A percentile compares a stretch with the other conserved stretches of the same genome.
Evolutionary conservation across 257 asterid species (phyloP).

Genomic region (Fraxinus pennsylvanica): DNA sequence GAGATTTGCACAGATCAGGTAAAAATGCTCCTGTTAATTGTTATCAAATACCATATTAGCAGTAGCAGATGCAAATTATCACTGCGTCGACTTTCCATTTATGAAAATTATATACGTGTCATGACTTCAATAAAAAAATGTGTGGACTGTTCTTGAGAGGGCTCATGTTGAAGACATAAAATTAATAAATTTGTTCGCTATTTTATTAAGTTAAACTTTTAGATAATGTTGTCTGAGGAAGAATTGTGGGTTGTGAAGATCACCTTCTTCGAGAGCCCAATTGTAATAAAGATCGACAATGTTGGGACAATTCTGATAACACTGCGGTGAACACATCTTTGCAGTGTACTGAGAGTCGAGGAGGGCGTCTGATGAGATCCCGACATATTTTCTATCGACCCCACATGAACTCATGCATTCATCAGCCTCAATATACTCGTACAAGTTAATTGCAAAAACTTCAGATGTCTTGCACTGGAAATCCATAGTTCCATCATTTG

Average conservation of each 20-base stretch:
- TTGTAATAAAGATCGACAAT: conserved; percentile 36
- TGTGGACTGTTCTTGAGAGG: no score
- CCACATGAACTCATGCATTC: conserved; percentile 33
- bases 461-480: conserved; percentile 36
- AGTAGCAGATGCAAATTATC: background rate
- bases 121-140: no score
- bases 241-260: no score
- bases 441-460: conserved; percentile 12
- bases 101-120: no score
- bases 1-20: conserved; percentile 29
- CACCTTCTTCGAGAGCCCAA: conserved; percentile 41
- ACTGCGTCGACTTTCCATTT: no score
- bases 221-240: no score
- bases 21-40: conserved; percentile 29
- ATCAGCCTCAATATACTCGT: conserved; percentile 26
- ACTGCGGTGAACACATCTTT: conserved; percentile 33
- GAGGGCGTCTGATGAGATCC: conserved; percentile 35
- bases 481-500: background rate
- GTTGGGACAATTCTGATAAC: conserved; percentile 36
- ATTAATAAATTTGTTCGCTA: no score
- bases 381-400: conserved; percentile 26
- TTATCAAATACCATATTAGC: background rate
- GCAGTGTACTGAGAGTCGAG: conserved; percentile 16
- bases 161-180: no score
- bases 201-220: no score